Base-by-base conservation (phyloP, 2,329 filamentous ascomycete species). In the Paecilomyces sp. region DNA sequence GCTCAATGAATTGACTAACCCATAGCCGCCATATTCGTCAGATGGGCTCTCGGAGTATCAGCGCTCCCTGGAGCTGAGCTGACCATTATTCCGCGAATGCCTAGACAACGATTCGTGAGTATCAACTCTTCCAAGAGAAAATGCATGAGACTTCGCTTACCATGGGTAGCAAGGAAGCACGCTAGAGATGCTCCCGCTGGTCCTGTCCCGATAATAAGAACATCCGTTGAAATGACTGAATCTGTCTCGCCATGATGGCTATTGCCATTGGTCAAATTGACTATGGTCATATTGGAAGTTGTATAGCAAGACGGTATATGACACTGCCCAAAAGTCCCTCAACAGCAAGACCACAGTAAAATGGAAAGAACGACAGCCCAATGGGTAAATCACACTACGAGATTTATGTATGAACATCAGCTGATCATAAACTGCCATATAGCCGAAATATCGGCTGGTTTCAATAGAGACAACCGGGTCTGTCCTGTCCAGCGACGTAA, bases 41-140 rank as follows among this genome's bases (percentile, higher is more conserved):
- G 83, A 66, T 87, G 84, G 0, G 84, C 84, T 28, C 85, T 74
- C 1, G 85, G 85, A 1, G 83, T 85, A 59, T 82, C 74, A 1
- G 84, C 82, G 1, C 80, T 84, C 3, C 79, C 77, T 0, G 81
- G 69, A 0, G 79, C 77, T 1, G 76, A 67, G 6, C 78, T 77
- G 56, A 87, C 75, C 62, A 86, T 78, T 53, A 86, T 76, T 0
- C 85, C 85, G 31, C 72, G 80, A 3, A 82, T 68, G 1, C 76
- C 80, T 81, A 54, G 51, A 18, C 36, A 3, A 56, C 34, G 30
- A 25, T 9, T 54, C 22, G 15, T 47, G 12, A 58, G 9, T n/a
- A 47, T 58, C 4, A 15, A 18, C 11, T 50, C 7, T 47, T 11
- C 18, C 13, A 3, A 31, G n/a, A 15, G 47, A 15, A 25, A 36